Base-by-base conservation (phyloP, 495 filamentous ascomycete genomes). In the Xylaria scruposa region DNA sequence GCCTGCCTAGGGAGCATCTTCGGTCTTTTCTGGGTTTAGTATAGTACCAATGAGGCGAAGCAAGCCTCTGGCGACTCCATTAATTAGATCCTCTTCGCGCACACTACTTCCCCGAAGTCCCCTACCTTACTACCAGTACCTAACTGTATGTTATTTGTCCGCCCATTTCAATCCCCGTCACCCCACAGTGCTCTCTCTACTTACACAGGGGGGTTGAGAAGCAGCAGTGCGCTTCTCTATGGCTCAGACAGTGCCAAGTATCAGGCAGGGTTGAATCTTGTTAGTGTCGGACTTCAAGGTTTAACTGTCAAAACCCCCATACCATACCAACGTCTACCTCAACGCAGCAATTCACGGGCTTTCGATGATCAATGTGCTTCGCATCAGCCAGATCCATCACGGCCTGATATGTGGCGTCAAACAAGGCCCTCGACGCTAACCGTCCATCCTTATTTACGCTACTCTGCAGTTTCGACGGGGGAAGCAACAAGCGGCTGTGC, bases 191-290 rank as follows among this genome's bases (percentile, higher is more conserved):
- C 63, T 51, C 59, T 44, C 15, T 17, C 4, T 47, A 47, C 44
- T n/a, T 49, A 21, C 60, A 63, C 60, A 63, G 21, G 46, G 40
- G 26, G 46, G 44, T 24, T 17, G 15, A 40, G 51, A 68, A 60
- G 51, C 33, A 33, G 47, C 59, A 64, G 42, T 59, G 59, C 46
- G 2, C 36, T 42, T 54, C 56, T 49, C 54, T 60, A 49, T 17
- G 26, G 54, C 33, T 44, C 56, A 61, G 68, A 63, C 68, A 63
- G 46, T 44, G 68, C 58, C 68, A 63, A 63, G 68, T 63, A 61
- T 63, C 58, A 17, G 49, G 21, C 21, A 56, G 65, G 21, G 31
- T 56, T 7, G 29, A 36, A 24, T 54, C 64, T 67, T 54, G 47
- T 44, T 31, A 47, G 40, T 15, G 64, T 15, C 46, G 13, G 15